A percentile compares a stretch with the other conserved stretches of the same genome.
Evolutionary conservation across 768 basidiomycete species (phyloP).

Genomic region (Termitomyces titanicus): DNA sequence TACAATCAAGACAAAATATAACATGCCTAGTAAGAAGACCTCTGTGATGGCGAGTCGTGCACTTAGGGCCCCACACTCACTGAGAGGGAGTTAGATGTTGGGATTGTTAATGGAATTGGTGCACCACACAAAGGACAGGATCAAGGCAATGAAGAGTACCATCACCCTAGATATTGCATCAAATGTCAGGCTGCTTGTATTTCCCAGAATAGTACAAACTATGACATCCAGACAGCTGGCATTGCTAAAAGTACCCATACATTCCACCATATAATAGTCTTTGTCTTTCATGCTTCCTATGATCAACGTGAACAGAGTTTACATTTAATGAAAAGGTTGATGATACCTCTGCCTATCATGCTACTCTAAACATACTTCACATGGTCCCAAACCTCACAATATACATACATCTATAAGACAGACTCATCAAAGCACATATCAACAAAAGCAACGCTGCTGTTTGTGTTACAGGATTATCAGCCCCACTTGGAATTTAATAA

Average conservation of each 20-base stretch:
- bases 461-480: constrained; percentile 57
- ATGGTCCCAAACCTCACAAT: constrained; percentile 70
- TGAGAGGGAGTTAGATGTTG: constrained; percentile 30
- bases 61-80: constrained; percentile 36
- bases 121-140: constrained; percentile 71
- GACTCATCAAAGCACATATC: constrained; percentile 63
- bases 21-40: constrained; percentile 52
- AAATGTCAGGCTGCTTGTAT: neutral
- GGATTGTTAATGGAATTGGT: constrained; percentile 48
- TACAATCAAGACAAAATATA: constrained; percentile 62
- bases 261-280: constrained; percentile 40
- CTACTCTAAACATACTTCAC: constrained; percentile 68
- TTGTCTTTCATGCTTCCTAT: constrained; percentile 51
- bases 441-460: constrained; percentile 63
- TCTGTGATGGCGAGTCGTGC: constrained; percentile 54
- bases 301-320: neutral
- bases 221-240: constrained; percentile 70
- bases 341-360: constrained; percentile 66
- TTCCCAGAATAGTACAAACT: constrained; percentile 30
- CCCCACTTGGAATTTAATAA: constrained; percentile 50
- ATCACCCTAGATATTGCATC: constrained; percentile 62
- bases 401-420: constrained; percentile 71
- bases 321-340: neutral
- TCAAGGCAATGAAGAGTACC: constrained; percentile 58
- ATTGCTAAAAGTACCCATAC: constrained; percentile 62